Evolutionary conservation across 257 asterid species (phyloP), one percentile per base, ranked within the genome.

Genomic region (Solanum rostratum): DNA sequence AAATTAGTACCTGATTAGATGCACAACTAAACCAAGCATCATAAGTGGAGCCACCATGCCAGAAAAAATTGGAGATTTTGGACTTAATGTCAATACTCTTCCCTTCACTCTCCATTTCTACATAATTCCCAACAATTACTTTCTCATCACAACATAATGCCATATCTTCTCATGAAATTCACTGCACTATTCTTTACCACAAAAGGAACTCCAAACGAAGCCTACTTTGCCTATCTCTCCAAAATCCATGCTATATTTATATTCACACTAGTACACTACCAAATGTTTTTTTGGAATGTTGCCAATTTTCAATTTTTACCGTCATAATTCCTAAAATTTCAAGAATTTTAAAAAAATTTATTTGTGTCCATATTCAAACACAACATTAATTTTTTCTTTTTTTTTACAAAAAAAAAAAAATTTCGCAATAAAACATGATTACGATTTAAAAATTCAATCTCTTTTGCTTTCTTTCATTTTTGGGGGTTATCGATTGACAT

Each of bases 41-140:
- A 78, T 89, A 89, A 12, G 87, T 88, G 3, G 90, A 89, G 71
- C 90, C 91, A 15, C 91, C 91, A n/a, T 89, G 91, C 91, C 91
- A 89, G 59, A 89, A 87, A 2, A 87, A 62, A 24, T 84, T 86
- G 10, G 90, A 87, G 8, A 89, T 39, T 66, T 76, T 87, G 7
- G 91, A 87, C 66, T 87, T 87, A 50, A 85, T 1, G 15, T 81
- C 82, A 10, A 19, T 60, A n/a, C 84, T n/a, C 30, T 85, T 83
- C 2, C 83, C 86, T 63, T 86, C 87, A 10, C 63, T 49, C 54
- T 88, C 91, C 89, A 88, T 88, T 46, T 88, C 89, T 18, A 88
- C 91, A 53, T 89, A 85, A 24, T 85, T 89, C 22, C 90, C 91
- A 3, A 39, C 90, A 7, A 89, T 81, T 16, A 76, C 85, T 83